Conservation (phyloP, 148 eudicot genomes). For the Bassia scoparia region DNA sequence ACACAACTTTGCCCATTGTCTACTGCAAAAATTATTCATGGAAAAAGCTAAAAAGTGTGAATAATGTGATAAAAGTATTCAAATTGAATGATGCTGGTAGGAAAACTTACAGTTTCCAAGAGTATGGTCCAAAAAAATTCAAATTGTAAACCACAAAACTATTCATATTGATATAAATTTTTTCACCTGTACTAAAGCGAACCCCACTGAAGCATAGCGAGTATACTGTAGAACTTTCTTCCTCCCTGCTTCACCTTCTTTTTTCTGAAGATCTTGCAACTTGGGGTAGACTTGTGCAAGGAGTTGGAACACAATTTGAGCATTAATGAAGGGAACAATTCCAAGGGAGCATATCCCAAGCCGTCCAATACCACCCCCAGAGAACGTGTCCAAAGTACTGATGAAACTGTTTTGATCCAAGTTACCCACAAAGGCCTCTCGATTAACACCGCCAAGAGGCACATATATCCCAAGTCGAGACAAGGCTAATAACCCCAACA, state of each 20-base stretch:
- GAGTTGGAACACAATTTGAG: constrained; percentile 96
- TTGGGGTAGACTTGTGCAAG: constrained; percentile 94
- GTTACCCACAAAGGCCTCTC: constrained; percentile 92
- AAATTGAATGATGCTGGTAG: background rate
- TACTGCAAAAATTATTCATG: background rate
- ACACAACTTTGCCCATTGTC: background rate
- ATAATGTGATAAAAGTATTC: background rate
- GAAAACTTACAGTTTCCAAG: background rate
- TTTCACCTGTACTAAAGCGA: constrained; percentile 92
- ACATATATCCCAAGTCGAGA: constrained; percentile 95
- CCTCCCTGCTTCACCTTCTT: constrained; percentile 99
- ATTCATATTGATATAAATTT: constrained; percentile 1
- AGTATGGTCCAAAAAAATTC: background rate
- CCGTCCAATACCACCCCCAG: constrained; percentile 99
- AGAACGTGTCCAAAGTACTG: constrained; percentile 92
- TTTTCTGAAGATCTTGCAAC: constrained; percentile 95
- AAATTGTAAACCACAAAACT: background rate
- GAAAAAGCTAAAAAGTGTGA: background rate
- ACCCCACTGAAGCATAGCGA: constrained; percentile 97
- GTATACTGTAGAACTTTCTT: constrained; percentile 95
- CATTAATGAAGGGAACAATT: constrained; percentile 96
- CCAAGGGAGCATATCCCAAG: constrained; percentile 99
- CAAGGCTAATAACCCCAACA: constrained; percentile 79
- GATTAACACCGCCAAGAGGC: constrained; percentile 97
- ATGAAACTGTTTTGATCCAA: constrained; percentile 85